Evolutionary conservation across 78 protist genomes (phyloP), one percentile per base, ranked within the genome.

Genomic region (Emiliania huxleyi): DNA sequence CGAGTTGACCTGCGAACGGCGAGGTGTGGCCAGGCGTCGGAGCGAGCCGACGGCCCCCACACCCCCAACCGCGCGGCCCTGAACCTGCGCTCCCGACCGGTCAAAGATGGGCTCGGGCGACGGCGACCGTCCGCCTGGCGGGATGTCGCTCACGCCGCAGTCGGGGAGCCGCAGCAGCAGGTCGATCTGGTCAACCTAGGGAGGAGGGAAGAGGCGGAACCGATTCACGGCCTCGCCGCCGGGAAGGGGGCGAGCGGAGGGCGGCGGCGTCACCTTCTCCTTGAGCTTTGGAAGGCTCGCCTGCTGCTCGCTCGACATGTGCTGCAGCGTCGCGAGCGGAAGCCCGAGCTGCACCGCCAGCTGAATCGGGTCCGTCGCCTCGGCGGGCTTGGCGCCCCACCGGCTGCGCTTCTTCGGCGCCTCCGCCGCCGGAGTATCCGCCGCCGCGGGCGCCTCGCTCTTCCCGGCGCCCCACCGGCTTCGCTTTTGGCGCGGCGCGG

Each of bases 51-150:
- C n/a, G n/a, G n/a, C n/a, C n/a, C n/a, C n/a, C n/a, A n/a, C n/a
- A n/a, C n/a, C n/a, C n/a, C n/a, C n/a, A n/a, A n/a, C n/a, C n/a
- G n/a, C n/a, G n/a, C n/a, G n/a, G n/a, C n/a, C n/a, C n/a, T n/a
- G n/a, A n/a, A n/a, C n/a, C n/a, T n/a, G 43, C 19, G 40, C 0
- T 1, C 87, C 87, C 8, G 3, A 1, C 29, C 21, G 18, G 19
- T 77, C 87, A 23, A 42, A 77, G 18, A 42, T 40, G 26, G 87
- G 87, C 49, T 77, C 87, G 4, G 87, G 87, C n/a, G 87, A 77
- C 0, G 87, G 87, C 26, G 87, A 77, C n/a, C 87, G 87, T 6
- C 6, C 38, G 12, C 2, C 87, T 0, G 29, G n/a, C 4, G 87
- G 87, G 21, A 77, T 23, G 3, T 77, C 87, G 8, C 43, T 15